Evolutionary conservation across 768 basidiomycete genomes (phyloP).

Genomic region (Crepidotus variabilis): DNA sequence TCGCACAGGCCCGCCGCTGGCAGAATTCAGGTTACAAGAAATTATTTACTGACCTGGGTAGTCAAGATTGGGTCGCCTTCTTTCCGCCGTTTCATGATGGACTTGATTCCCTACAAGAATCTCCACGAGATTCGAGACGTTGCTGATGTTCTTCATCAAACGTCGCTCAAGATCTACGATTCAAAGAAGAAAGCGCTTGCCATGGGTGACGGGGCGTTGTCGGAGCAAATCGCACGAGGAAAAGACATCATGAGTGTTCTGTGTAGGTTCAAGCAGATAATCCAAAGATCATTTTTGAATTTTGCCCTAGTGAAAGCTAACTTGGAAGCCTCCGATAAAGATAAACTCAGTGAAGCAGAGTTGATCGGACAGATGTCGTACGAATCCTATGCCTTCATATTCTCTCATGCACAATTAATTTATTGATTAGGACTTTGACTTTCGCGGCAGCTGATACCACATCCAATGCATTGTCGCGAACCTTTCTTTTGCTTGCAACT

Average conservation of each 20-base stretch:
- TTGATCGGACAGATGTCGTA: conserved; percentile 28
- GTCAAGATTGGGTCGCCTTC: conserved; percentile 23
- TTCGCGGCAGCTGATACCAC: conserved; percentile 44
- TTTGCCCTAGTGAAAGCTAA: conserved; percentile 29
- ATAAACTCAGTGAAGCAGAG: conserved; percentile 29
- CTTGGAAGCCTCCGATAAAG: conserved; percentile 22
- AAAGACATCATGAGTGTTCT: conserved; percentile 45
- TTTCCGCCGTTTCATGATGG: conserved; percentile 28
- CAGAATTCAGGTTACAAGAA: conserved; percentile 14
- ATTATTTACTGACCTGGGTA: conserved; percentile 8
- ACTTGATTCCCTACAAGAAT: conserved; percentile 25
- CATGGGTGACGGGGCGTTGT: conserved; percentile 26
- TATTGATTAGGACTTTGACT: conserved; percentile 12
- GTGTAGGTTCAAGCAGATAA: conserved; percentile 23
- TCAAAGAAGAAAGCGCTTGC: conserved; percentile 30
- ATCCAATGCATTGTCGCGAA: conserved; percentile 33
- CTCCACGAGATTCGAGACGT: conserved; percentile 26
- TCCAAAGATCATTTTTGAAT: background rate
- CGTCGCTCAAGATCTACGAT: conserved; percentile 30
- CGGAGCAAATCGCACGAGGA: conserved; percentile 31
- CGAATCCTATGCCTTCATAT: background rate
- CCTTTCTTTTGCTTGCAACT: conserved; percentile 29
- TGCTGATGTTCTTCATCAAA: conserved; percentile 28
- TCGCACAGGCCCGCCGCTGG: conserved; percentile 18
- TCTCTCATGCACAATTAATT: background rate